These are phyloP conservation scores for Beauveria bassiana DNA, from an alignment of 2,329 filamentous ascomycete genomes.

Conservation along the genomic window DNA sequence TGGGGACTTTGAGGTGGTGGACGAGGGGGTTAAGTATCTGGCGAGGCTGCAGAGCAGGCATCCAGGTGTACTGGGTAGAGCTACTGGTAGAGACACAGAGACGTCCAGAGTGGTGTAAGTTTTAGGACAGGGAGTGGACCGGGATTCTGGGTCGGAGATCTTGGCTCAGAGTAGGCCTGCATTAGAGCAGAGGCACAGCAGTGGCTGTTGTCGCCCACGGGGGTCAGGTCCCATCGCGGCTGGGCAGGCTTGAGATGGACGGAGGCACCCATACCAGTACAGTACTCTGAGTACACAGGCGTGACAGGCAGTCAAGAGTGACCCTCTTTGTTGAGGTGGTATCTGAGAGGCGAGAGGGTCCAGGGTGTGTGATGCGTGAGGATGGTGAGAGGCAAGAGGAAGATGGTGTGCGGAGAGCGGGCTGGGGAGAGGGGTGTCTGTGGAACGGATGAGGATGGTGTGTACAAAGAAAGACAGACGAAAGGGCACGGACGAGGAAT, in stretches of 20 bases:
- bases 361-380: neutral
- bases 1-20: neutral
- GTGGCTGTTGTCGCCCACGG: neutral
- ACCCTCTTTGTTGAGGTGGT: slow-evolving; percentile 9
- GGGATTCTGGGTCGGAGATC: slow-evolving; percentile 13
- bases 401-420: neutral
- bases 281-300: too few species aligned
- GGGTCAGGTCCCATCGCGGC: slow-evolving; percentile 9
- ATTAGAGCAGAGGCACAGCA: slow-evolving; percentile 8
- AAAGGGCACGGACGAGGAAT: slow-evolving; percentile 3
- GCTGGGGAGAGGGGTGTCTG: neutral
- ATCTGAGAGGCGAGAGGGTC: slow-evolving; percentile 8
- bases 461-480: neutral
- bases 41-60: slow-evolving; percentile 4
- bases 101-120: slow-evolving; percentile 5
- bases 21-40: slow-evolving; percentile 12
- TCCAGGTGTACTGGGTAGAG: neutral
- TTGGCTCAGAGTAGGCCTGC: slow-evolving; percentile 13
- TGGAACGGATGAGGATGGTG: neutral
- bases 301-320: neutral
- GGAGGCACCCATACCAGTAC: too few species aligned
- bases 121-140: slow-evolving; percentile 11
- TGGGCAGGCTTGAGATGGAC: slow-evolving; percentile 5
- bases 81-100: neutral
- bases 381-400: neutral